Conservation (phyloP, 495 filamentous ascomycete genomes). For the Lasiosphaeria hispida region DNA sequence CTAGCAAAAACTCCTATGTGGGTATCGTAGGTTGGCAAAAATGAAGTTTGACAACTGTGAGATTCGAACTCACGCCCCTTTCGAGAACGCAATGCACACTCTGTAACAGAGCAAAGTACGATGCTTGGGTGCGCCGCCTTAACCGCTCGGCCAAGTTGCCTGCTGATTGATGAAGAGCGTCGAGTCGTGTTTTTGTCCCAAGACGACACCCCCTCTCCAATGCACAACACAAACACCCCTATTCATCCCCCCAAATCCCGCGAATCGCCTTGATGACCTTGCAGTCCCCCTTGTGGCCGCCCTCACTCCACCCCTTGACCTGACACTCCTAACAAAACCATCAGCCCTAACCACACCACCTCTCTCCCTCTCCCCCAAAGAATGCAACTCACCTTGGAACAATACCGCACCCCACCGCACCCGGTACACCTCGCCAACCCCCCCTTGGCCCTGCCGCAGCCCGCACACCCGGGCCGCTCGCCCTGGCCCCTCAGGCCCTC, state of each 20-base stretch:
- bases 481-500: slow-evolving; percentile 17
- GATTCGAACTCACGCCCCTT: no score
- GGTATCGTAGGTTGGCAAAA: no score
- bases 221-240: not conserved
- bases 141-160: no score
- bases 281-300: slow-evolving; percentile 43
- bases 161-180: no score
- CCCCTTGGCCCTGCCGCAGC: slow-evolving; percentile 24
- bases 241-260: slow-evolving; percentile 33
- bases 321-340: slow-evolving; percentile 36
- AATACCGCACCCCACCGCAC: slow-evolving; percentile 42
- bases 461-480: slow-evolving; percentile 15
- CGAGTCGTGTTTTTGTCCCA: no score
- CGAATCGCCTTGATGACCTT: slow-evolving; percentile 38
- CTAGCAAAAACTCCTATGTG: no score
- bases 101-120: no score
- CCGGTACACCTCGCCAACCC: slow-evolving; percentile 40
- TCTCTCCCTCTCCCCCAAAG: not conserved
- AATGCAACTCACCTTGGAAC: slow-evolving; percentile 36
- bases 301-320: slow-evolving; percentile 39
- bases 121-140: no score
- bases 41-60: no score
- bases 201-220: no score
- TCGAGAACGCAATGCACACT: no score
- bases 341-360: slow-evolving; percentile 4